Base-by-base conservation (phyloP, 805 yeast species). In the Saturnispora zaruensis region DNA sequence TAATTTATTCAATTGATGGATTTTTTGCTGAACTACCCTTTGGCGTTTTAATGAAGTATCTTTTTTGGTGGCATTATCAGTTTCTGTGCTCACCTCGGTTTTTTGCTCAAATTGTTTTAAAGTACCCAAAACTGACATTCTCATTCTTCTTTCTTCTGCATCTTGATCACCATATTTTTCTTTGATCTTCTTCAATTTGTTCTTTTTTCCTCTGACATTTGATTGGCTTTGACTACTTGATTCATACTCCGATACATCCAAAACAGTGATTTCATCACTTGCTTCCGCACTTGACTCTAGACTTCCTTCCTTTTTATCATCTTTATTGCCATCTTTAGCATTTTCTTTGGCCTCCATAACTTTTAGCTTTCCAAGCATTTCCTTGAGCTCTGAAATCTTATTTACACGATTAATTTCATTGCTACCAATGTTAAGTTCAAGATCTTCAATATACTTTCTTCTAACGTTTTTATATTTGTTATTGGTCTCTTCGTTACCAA, bases 121-220 rank as follows among this genome's bases (percentile, higher is more conserved):
- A 0, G 96, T 86, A 4, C 98, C 98, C 40, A 91, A 68, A 2
- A 84, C 86, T 51, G 84, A 80, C 85, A 91, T 80, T 55, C 95
- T 75, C 50, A 83, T 58, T 43, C 67, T 59, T 50, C 89, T 76
- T 59, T 91, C 98, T 50, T 86, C 93, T 47, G 87, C 96, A 63
- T 91, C 98, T 66, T 91, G 98, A 52, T 84, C 89, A 3, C 82
- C 87, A 60, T 91, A 91, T 61, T 90, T 91, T 53, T 77, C 74
- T 38, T 83, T 83, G 50, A 88, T 85, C 61, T 87, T 89, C 71
- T 85, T 87, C 66, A 85, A 60, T 61, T 89, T 89, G 37, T 85
- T 84, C 60, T 84, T 87, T 66, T 85, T 88, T 44, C 98, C 97
- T 59, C 97, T 78, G 6, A 82, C 81, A 36, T 70, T 74, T 16